phyloP scores from a whole-genome alignment of 495 filamentous ascomycete genomes.

The Elaphomyces granulatus region DNA sequence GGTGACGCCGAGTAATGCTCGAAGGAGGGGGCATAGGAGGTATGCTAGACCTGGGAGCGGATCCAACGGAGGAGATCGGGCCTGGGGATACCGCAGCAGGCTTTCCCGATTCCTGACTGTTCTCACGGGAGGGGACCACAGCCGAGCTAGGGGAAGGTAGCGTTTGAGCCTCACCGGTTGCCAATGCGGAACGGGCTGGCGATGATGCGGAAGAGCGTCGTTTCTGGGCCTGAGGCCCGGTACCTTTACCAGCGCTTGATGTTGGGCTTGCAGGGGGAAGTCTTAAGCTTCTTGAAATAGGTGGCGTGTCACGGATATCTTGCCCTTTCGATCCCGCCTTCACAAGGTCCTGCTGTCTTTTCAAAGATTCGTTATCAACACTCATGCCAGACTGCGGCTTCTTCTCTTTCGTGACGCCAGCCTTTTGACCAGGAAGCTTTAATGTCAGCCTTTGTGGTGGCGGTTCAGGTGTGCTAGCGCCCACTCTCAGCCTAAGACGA shows the following conservation, averaged over 20 bases:
- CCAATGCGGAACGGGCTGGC: conserved; percentile 8
- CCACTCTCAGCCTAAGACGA: conserved; percentile 55
- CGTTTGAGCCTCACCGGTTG: not conserved
- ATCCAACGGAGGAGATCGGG: not conserved
- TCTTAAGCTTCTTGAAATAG: conserved; percentile 11
- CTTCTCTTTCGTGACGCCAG: conserved; percentile 19
- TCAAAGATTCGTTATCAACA: conserved; percentile 35
- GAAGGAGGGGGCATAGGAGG: not conserved
- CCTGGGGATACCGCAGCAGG: not conserved
- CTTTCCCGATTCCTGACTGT: not conserved
- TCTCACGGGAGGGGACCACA: not conserved
- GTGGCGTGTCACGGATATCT: conserved; percentile 12
- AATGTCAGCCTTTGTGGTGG: conserved; percentile 23
- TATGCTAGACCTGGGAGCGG: not conserved
- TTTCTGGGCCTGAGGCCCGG: not conserved
- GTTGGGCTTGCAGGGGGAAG: conserved; percentile 10
- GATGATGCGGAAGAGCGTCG: conserved; percentile 11
- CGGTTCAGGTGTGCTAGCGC: conserved; percentile 40
- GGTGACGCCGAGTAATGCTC: not conserved
- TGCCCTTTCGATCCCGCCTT: conserved; percentile 31
- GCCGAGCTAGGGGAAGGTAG: not conserved
- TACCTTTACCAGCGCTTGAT: conserved; percentile 8
- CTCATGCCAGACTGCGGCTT: conserved; percentile 26
- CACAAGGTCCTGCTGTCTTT: conserved; percentile 34
- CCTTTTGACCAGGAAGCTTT: conserved; percentile 26